phyloP scores from a whole-genome alignment of 345 rosid genomes.

The Linum usitatissimum region DNA sequence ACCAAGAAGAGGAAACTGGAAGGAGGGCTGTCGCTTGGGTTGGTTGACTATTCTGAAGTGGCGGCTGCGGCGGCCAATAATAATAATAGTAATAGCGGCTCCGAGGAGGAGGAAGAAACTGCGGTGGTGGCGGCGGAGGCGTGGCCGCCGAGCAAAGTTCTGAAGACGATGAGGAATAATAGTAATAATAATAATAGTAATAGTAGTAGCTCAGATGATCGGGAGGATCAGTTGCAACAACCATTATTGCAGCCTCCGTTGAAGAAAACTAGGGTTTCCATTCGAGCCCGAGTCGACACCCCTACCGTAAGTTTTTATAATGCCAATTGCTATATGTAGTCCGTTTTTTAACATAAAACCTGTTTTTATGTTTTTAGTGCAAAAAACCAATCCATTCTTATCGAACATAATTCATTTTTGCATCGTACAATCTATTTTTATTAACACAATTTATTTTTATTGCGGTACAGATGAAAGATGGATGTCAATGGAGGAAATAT shows the following conservation, averaged over 20 bases:
- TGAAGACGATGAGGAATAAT: neutral
- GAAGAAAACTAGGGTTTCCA: constrained; percentile 86
- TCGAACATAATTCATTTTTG: neutral
- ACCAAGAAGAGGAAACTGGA: neutral
- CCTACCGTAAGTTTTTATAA: constrained; percentile 42
- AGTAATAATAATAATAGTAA: too few relatives aligned
- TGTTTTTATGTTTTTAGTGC: too few relatives aligned
- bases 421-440: too few relatives aligned
- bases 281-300: constrained; percentile 77
- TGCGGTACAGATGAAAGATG: constrained; percentile 2
- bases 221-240: neutral
- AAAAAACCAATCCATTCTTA: too few relatives aligned
- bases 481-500: constrained; percentile 11
- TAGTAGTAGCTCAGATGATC: neutral
- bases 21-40: neutral
- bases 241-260: neutral
- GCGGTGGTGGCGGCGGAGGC: constrained; percentile 1
- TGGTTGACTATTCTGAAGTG: neutral
- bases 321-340: too few relatives aligned
- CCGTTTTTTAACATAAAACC: too few relatives aligned
- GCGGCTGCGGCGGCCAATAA: neutral
- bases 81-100: neutral
- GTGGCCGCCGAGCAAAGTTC: constrained; percentile 8
- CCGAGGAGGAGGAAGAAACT: neutral
- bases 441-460: neutral